Percentiles rank a stretch among this genome's conserved stretches.
Conservation (phyloP, 1,284 basidiomycete genomes). For the Leccinum pachyderme region DNA sequence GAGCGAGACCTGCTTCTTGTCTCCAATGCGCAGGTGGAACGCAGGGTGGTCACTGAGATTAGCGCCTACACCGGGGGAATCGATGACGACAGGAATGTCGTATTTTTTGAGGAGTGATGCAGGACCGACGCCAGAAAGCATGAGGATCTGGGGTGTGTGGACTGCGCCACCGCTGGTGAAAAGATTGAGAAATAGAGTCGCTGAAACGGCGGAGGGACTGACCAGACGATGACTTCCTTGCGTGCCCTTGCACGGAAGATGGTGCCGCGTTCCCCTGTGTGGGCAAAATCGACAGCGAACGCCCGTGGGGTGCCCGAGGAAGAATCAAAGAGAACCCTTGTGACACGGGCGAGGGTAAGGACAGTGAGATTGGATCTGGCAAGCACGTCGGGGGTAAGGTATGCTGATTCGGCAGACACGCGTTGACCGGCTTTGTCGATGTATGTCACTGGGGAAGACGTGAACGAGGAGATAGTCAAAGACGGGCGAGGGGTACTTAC, state of each 20-base stretch:
- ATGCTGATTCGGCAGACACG: slow-evolving; percentile 61
- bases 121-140: slow-evolving; percentile 70
- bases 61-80: slow-evolving; percentile 58
- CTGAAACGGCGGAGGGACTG: slow-evolving; percentile 10
- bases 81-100: slow-evolving; percentile 49
- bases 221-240: slow-evolving; percentile 67
- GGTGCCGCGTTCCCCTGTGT: slow-evolving; percentile 12
- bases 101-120: slow-evolving; percentile 48
- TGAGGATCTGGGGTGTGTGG: slow-evolving; percentile 66
- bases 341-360: slow-evolving; percentile 50
- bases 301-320: slow-evolving; percentile 43
- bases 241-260: slow-evolving; percentile 44
- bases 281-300: slow-evolving; percentile 59
- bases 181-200: background rate
- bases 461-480: background rate
- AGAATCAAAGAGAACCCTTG: slow-evolving; percentile 58
- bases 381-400: slow-evolving; percentile 61
- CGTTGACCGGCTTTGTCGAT: slow-evolving; percentile 49
- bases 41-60: slow-evolving; percentile 60
- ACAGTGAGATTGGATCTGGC: slow-evolving; percentile 62
- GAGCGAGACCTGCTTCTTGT: slow-evolving; percentile 45
- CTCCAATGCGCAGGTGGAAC: slow-evolving; percentile 48
- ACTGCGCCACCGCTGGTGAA: slow-evolving; percentile 55
- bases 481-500: slow-evolving; percentile 26
- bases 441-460: slow-evolving; percentile 53